These are phyloP conservation scores for Chrysanthemum seticuspe DNA, from an alignment of 129 eudicot genomes.

Conservation along the genomic window DNA sequence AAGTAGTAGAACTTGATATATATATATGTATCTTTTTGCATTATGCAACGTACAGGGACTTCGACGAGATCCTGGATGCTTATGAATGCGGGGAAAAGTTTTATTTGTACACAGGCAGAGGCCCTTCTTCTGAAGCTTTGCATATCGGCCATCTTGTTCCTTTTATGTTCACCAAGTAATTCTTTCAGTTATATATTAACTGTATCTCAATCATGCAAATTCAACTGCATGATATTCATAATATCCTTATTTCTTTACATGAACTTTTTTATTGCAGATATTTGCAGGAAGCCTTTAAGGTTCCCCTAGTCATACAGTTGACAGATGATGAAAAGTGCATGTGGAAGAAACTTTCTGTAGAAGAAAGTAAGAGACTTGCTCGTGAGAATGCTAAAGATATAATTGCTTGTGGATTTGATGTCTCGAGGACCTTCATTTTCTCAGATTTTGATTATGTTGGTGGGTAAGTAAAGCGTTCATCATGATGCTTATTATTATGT, in stretches of 20 bases:
- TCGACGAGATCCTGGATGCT: constrained; percentile 75
- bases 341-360: constrained; percentile 90
- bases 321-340: constrained; percentile 98
- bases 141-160: constrained; percentile 94
- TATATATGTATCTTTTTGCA: neutral
- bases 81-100: constrained; percentile 87
- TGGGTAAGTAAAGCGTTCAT: constrained; percentile 55
- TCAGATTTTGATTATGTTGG: constrained; percentile 88
- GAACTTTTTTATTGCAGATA: constrained; percentile 48
- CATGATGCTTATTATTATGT: neutral
- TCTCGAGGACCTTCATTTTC: constrained; percentile 90
- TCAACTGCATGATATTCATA: neutral
- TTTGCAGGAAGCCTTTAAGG: constrained; percentile 96
- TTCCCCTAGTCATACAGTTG: constrained; percentile 85
- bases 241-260: neutral
- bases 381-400: constrained; percentile 98
- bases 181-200: neutral
- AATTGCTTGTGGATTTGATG: constrained; percentile 94
- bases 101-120: constrained; percentile 90
- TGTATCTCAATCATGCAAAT: neutral
- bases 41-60: constrained; percentile 46
- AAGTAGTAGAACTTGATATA: neutral
- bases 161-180: constrained; percentile 94
- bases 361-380: constrained; percentile 90
- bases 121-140: constrained; percentile 88